A percentile compares a stretch with the other conserved stretches of the same genome.
These are phyloP conservation scores for Podaxis pistillaris DNA, from an alignment of 768 basidiomycete species.

Conservation along the genomic window DNA sequence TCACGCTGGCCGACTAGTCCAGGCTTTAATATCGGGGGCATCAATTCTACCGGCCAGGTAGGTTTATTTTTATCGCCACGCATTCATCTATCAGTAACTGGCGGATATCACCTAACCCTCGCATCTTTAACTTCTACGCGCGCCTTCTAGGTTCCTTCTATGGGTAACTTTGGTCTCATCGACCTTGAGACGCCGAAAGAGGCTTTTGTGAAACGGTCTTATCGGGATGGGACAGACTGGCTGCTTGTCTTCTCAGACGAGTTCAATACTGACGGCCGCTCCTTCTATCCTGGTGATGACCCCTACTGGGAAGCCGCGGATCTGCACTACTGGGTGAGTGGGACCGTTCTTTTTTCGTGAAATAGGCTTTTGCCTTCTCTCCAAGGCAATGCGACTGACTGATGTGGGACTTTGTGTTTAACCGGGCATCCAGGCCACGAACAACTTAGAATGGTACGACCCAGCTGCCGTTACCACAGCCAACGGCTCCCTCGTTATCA, in stretches of 20 bases:
- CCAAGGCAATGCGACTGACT: conserved; percentile 1
- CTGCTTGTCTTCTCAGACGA: conserved; percentile 78
- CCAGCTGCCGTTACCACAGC: conserved; percentile 70
- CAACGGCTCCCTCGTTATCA: conserved; percentile 71
- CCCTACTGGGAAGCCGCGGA: conserved; percentile 83
- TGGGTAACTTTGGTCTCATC: conserved; percentile 59
- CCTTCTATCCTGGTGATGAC: conserved; percentile 82
- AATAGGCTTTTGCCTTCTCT: not conserved
- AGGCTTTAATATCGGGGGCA: conserved; percentile 48
- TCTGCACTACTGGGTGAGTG: conserved; percentile 71
- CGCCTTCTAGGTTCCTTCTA: conserved; percentile 54
- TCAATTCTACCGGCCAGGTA: conserved; percentile 68
- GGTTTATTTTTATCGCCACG: conserved; percentile 23
- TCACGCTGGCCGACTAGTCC: conserved; percentile 17
- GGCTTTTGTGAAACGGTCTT: conserved; percentile 51
- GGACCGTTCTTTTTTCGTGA: no score
- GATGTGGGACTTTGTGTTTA: not conserved
- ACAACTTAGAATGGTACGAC: conserved; percentile 87
- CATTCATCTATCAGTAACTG: conserved; percentile 1
- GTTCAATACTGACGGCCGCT: conserved; percentile 71
- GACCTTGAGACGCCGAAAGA: conserved; percentile 59
- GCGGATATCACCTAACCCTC: conserved; percentile 1
- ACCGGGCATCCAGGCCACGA: conserved; percentile 41
- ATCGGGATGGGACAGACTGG: conserved; percentile 55
- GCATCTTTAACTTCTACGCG: not conserved